These are phyloP conservation scores for Biscogniauxia mediterranea DNA, from an alignment of 2,329 filamentous ascomycete species.

Conservation along the genomic window DNA sequence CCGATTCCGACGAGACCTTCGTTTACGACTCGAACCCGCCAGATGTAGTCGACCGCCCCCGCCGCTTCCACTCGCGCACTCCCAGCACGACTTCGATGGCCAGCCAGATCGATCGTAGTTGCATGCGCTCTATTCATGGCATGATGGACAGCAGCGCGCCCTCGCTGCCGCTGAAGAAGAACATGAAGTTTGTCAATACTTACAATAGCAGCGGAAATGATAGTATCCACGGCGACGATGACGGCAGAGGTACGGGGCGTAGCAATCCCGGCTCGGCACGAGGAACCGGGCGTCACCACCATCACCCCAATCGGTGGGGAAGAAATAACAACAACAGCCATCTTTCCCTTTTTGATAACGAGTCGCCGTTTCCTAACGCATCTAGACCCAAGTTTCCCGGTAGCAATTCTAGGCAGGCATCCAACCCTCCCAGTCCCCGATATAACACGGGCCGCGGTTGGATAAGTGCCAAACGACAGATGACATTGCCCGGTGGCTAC, in stretches of 20 bases:
- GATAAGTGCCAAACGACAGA: conserved; percentile 48
- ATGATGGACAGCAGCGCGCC: conserved; percentile 58
- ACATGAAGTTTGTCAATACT: conserved; percentile 92
- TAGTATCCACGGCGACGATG: conserved; percentile 60
- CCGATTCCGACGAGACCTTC: conserved; percentile 97
- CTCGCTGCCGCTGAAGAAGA: conserved; percentile 71
- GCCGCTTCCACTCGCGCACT: conserved; percentile 87
- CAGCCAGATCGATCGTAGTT: conserved; percentile 64
- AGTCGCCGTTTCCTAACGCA: conserved; percentile 73
- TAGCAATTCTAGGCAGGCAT: conserved; percentile 56
- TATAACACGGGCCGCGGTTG: conserved; percentile 34
- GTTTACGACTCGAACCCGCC: conserved; percentile 98
- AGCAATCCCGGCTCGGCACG: conserved; percentile 61
- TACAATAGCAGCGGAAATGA: conserved; percentile 62
- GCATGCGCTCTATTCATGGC: conserved; percentile 63
- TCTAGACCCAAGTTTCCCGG: conserved; percentile 62
- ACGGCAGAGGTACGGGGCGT: conserved; percentile 61
- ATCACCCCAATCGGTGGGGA: conserved; percentile 71
- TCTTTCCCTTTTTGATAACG: conserved; percentile 70
- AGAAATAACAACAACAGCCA: conserved; percentile 67
- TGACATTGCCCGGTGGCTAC: conserved; percentile 63
- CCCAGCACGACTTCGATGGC: conserved; percentile 86
- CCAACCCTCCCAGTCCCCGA: conserved; percentile 69
- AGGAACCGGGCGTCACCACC: conserved; percentile 72
- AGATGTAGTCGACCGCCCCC: conserved; percentile 59